phyloP scores from a whole-genome alignment of 2,329 filamentous ascomycete genomes.

The Didymella pinodella region DNA sequence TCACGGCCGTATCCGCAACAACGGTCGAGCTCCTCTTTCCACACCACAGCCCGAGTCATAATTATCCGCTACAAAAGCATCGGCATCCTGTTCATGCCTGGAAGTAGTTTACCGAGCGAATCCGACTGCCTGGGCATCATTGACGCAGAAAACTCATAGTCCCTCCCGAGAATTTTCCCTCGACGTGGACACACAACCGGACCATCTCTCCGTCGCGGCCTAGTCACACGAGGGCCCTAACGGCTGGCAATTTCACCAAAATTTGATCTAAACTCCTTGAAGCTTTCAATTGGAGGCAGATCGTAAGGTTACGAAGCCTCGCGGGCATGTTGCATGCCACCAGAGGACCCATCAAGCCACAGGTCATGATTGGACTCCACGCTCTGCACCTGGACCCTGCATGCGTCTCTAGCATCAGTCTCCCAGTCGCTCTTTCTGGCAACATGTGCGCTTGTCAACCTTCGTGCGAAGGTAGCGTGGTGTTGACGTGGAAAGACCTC shows the following conservation, averaged over 20 bases:
- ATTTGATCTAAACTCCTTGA: constrained; percentile 1
- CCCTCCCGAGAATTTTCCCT: not conserved
- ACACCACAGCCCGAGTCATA: not conserved
- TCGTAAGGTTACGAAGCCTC: constrained; percentile 1
- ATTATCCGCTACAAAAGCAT: not conserved
- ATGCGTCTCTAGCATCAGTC: constrained; percentile 1
- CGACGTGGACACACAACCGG: not conserved
- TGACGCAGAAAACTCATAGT: not conserved
- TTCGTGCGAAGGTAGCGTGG: constrained; percentile 3
- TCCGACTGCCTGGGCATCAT: not conserved
- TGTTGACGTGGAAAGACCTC: constrained; percentile 1
- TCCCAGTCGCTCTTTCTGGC: constrained; percentile 3
- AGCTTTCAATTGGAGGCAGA: not conserved
- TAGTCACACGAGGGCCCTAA: not conserved
- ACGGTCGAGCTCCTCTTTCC: not conserved
- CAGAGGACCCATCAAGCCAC: not conserved
- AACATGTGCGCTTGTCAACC: constrained; percentile 4
- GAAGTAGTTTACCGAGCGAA: not conserved
- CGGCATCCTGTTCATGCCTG: not conserved
- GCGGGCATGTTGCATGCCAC: not conserved
- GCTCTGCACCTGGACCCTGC: constrained; percentile 8
- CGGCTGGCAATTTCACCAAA: constrained; percentile 9
- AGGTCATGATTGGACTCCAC: constrained; percentile 7
- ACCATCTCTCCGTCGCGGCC: not conserved
- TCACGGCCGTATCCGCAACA: constrained; percentile 9